These are phyloP conservation scores for Termitomyces sp. DNA, from an alignment of 768 basidiomycete genomes.

Conservation along the genomic window DNA sequence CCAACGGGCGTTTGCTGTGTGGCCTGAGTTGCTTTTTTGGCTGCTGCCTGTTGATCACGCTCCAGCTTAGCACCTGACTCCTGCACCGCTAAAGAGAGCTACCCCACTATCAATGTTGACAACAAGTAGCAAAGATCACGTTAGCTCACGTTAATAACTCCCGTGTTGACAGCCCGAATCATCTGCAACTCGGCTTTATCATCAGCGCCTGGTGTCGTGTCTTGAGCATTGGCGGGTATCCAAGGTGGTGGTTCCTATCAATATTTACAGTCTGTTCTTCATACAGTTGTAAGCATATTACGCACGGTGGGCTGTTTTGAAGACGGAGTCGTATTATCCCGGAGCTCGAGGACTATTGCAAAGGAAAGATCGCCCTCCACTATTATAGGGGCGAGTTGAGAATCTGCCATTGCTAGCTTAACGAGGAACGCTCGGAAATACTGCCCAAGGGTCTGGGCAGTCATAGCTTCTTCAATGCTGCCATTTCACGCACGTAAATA, in stretches of 20 bases:
- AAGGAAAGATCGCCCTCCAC: conserved; percentile 68
- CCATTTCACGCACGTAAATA: not conserved
- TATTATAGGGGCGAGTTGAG: conserved; percentile 57
- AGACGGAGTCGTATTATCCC: conserved; percentile 57
- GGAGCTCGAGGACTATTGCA: conserved; percentile 76
- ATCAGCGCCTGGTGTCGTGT: conserved; percentile 64
- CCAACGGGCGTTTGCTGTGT: not conserved
- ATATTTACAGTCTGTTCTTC: not conserved
- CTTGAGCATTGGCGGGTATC: conserved; percentile 67
- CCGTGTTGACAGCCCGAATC: conserved; percentile 78
- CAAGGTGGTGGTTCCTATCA: conserved; percentile 66
- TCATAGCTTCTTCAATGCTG: conserved; percentile 72
- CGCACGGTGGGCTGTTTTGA: conserved; percentile 42
- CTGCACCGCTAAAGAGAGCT: conserved; percentile 77
- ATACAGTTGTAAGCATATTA: not conserved
- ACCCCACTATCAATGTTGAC: not conserved
- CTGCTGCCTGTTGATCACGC: conserved; percentile 27
- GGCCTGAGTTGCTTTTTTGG: conserved; percentile 1
- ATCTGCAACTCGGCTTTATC: conserved; percentile 69
- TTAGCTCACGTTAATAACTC: conserved; percentile 64
- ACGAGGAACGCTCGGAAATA: conserved; percentile 81
- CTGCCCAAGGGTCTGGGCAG: conserved; percentile 55
- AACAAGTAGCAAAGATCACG: not conserved
- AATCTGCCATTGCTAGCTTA: conserved; percentile 75
- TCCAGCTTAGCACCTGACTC: conserved; percentile 70